Evolutionary conservation across 306 rosid genomes (phyloP).

Genomic region (Acacia crassicarpa): DNA sequence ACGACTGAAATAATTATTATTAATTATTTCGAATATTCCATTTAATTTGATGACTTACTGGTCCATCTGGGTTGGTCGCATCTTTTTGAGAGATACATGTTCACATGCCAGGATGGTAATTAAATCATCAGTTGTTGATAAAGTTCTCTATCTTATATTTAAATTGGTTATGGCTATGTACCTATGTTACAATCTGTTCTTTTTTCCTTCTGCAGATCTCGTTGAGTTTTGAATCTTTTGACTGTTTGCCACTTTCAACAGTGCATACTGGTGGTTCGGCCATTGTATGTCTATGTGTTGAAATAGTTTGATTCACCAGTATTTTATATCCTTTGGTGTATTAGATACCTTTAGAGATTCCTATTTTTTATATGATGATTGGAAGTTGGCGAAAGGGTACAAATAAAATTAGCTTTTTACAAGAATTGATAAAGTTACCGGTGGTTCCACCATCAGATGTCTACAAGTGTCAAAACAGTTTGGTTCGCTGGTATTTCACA

Average conservation of each 20-base stretch:
- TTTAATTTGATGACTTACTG: conserved; percentile 18
- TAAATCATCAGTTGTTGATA: conserved; percentile 8
- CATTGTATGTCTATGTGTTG: conserved; percentile 54
- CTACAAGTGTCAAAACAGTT: conserved; percentile 1
- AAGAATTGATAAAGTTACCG: neutral
- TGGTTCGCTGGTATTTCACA: neutral
- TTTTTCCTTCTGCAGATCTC: conserved; percentile 68
- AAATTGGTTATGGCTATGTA: neutral
- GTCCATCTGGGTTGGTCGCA: neutral
- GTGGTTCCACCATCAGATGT: conserved; percentile 57
- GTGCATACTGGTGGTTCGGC: conserved; percentile 38
- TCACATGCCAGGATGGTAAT: conserved; percentile 16
- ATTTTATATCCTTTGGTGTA: neutral
- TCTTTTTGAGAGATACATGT: neutral
- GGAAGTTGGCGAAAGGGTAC: neutral
- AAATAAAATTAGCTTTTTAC: neutral
- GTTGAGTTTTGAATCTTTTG: conserved; percentile 78
- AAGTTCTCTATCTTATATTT: conserved; percentile 15
- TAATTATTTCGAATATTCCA: conserved; percentile 18
- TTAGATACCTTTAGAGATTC: neutral
- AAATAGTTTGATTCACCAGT: neutral
- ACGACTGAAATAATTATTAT: conserved; percentile 14
- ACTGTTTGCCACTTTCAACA: conserved; percentile 82
- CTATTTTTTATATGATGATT: neutral
- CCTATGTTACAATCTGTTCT: conserved; percentile 6